phyloP scores from a whole-genome alignment of 140 eudicot species.

The Stevia rebaudiana region DNA sequence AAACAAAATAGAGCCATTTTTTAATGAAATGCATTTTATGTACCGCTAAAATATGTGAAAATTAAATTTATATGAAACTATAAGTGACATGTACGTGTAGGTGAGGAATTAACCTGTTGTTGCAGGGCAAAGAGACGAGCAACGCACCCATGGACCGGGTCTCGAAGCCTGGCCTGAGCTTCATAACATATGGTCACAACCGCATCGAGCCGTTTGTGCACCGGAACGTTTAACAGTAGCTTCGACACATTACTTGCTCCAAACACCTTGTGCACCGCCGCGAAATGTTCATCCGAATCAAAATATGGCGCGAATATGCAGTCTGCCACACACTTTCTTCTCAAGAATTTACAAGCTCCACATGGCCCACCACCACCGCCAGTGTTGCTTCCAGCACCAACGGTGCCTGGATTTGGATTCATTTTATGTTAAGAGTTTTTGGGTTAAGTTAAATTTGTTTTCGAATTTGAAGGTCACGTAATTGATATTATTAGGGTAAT shows the following conservation, averaged over 20 bases:
- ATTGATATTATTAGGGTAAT: constrained; percentile 15
- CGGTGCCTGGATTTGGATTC: constrained; percentile 27
- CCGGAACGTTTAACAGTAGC: constrained; percentile 54
- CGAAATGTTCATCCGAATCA: constrained; percentile 56
- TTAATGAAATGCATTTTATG: no score
- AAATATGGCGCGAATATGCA: constrained; percentile 55
- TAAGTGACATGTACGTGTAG: no score
- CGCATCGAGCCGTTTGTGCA: constrained; percentile 62
- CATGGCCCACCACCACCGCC: constrained; percentile 55
- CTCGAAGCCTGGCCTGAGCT: constrained; percentile 72
- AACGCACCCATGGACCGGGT: constrained; percentile 83
- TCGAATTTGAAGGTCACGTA: constrained; percentile 11
- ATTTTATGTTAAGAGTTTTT: background rate
- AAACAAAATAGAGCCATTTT: no score
- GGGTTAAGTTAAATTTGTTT: constrained; percentile 1
- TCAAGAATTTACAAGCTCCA: constrained; percentile 53
- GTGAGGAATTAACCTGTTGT: constrained; percentile 60
- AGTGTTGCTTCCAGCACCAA: background rate
- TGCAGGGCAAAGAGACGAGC: constrained; percentile 76
- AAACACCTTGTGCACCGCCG: constrained; percentile 77
- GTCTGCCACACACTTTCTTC: constrained; percentile 42
- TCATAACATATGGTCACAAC: constrained; percentile 78
- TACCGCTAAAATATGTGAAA: no score
- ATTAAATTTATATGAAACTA: no score
- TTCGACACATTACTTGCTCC: constrained; percentile 90